Evolutionary conservation across 345 rosid species (phyloP), one percentile per base, ranked within the genome.

Genomic region (Brassica juncea): DNA sequence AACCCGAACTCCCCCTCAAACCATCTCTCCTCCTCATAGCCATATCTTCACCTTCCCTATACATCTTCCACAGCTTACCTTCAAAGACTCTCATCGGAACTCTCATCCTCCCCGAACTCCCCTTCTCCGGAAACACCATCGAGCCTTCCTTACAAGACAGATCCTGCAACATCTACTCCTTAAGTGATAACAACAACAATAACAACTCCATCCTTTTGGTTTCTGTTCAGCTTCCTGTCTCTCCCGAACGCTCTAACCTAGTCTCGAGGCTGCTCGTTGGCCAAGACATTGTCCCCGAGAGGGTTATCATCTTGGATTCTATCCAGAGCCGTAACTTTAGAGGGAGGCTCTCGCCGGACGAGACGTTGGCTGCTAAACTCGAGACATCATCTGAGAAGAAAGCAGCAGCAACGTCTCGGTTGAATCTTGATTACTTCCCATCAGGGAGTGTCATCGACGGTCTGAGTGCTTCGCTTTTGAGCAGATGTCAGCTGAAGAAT

Each of bases 371-470:
- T 47, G 87, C 88, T 80, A 94, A 94, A 90, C 86, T 94, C 74
- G 99, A 94, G 87, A 90, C 98, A 39, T 82, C 84, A 0, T 71
- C 82, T 1, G 95, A 89, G 87, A 87, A 92, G 79, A 86, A 82
- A 63, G 85, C 59, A 16, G 21, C 71, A 21, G 9, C 68, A 21
- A 57, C 31, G 15, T 77, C 23, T 42, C 85, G 84, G 4, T 83
- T 85, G 64, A 89, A 81, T 71, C 73, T 95, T 4, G 93, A 90
- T 66, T 87, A 93, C 86, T 91, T 89, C 57, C 98, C 99, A 44
- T 93, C 98, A 4, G 98, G 96, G 35, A 95, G 99, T 79, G 78
- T 91, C 81, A 76, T 90, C 7, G 97, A 95, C 61, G 98, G 99
- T 78, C 73, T 93, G 67, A 87, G 91, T 64, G 96, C 99, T 83